Evolutionary conservation across 1,284 basidiomycete genomes (phyloP), one percentile per base, ranked within the genome.

Genomic region (Earliella scabrosa): DNA sequence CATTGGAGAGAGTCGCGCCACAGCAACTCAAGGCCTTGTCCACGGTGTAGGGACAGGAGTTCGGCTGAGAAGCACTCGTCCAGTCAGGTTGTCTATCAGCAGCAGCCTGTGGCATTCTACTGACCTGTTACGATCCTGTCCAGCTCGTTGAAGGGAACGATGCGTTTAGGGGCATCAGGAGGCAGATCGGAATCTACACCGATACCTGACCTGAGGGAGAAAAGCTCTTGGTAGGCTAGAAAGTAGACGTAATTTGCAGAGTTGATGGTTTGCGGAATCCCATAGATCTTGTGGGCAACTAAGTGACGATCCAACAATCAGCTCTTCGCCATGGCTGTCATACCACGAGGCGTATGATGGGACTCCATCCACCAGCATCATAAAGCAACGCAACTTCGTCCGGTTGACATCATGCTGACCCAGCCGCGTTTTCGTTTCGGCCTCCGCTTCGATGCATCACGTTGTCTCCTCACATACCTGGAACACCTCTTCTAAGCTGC

Each of bases 191-290:
- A 52, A 3, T 60, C 52, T 14, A 48, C 44, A 23, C 48, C 53
- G 44, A 66, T 46, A 36, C 66, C 75, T 26, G 68, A 70, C 14
- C 86, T 80, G 24, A 96, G 77, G 21, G 79, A 74, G 47, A 90
- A 85, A 0, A 93, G 79, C 64, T 93, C 88, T 63, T 90, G 82
- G 71, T 90, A 94, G 0, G 91, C 93, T 27, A 92, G 81, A 68
- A 98, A 98, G 72, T 97, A 98, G 39, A 95, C 93, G 65, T 98
- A 98, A 71, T 98, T 98, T 1, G 96, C 97, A 0, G 93, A 89
- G 71, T 99, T 99, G 77, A 99, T 96, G 0, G 97, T 98, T 70
- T 98, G 96, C 0, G 97, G 94, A 2, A 97, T 76, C 2, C 97
- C 97, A 67, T 97, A 99, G 61, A 98, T 95, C 75, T 92, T 93